Evolutionary conservation across 1,139 yeast species (phyloP), one percentile per base, ranked within the genome.

Genomic region (Torulaspora globosa): DNA sequence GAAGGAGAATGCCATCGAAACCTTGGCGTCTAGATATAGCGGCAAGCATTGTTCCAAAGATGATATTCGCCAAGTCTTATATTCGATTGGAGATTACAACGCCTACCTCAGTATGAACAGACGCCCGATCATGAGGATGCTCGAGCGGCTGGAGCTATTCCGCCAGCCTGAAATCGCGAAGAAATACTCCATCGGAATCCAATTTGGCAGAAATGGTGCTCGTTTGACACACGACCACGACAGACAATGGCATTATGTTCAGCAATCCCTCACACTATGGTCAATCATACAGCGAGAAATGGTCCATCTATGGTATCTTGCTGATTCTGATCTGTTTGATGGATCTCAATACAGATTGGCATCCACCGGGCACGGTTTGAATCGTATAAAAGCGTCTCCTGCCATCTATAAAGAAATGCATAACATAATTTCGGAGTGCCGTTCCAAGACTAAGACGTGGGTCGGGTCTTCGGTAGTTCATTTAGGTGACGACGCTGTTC

Each of bases 351-450:
- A 84, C 58, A 72, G 74, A 50, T 66, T 83, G 31, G 70, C 77
- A n/a, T 82, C 83, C 47, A 83, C 90, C 0, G 92, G 90, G 2
- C 92, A 83, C 63, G 92, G 92, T 18, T 69, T 84, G 21, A 82
- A 83, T 60, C 74, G 92, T 51, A 76, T 84, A 45, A 84, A 84
- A 62, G 65, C 83, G 1, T 82, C 89, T 55, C 89, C 90, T 2
- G 68, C 73, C 12, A 73, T 84, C 21, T 74, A 79, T 61, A 73
- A 83, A 44, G 79, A 80, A 47, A 84, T 84, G 89, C 82, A 82
- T 55, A 73, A 71, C 47, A 77, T 84, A 50, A 70, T 83, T 41
- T 65, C 72, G 14, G 80, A 79, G 50, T 83, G 84, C 40, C 84
- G 83, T 57, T 64, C 72, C 27, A 73, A 74, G 44, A 76, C 83